Conservation (phyloP, 1,139 yeast species). For the Suhomyces chickasaworum region DNA sequence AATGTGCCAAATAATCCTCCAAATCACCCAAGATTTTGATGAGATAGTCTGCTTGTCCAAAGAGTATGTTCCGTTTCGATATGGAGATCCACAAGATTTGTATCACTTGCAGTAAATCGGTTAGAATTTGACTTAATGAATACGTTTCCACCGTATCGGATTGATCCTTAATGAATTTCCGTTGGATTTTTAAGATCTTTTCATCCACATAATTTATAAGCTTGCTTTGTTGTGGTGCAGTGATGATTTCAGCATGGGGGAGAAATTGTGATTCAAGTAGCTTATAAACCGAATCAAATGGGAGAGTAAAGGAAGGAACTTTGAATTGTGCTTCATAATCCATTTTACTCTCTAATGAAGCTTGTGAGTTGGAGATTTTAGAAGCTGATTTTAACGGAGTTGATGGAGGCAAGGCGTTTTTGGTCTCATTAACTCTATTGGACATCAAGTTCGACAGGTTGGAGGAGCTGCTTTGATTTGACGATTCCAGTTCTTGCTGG, state of each 20-base stretch:
- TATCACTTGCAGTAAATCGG: slow-evolving; percentile 19
- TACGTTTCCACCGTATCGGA: slow-evolving; percentile 33
- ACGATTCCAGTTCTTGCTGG: neutral
- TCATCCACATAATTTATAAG: slow-evolving; percentile 64
- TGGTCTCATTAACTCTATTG: too few relatives aligned
- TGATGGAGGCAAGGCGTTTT: neutral
- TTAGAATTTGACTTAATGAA: slow-evolving; percentile 20
- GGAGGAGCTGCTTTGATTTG: neutral
- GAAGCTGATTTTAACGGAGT: neutral
- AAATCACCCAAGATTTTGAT: slow-evolving; percentile 66
- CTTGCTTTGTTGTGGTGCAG: slow-evolving; percentile 56
- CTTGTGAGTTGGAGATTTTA: neutral
- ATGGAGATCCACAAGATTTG: slow-evolving; percentile 25
- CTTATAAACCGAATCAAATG: slow-evolving; percentile 32
- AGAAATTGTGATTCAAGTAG: slow-evolving; percentile 18
- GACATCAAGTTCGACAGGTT: neutral
- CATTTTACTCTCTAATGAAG: neutral
- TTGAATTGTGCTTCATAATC: neutral
- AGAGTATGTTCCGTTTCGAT: slow-evolving; percentile 26
- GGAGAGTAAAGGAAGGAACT: slow-evolving; percentile 25
- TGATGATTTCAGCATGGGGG: slow-evolving; percentile 11
- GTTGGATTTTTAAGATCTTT: slow-evolving; percentile 56
- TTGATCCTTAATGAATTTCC: slow-evolving; percentile 64
- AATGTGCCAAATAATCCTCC: slow-evolving; percentile 59
- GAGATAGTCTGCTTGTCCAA: slow-evolving; percentile 64